Conservation (phyloP, 106 monocot species). For the Acorus calamus region DNA sequence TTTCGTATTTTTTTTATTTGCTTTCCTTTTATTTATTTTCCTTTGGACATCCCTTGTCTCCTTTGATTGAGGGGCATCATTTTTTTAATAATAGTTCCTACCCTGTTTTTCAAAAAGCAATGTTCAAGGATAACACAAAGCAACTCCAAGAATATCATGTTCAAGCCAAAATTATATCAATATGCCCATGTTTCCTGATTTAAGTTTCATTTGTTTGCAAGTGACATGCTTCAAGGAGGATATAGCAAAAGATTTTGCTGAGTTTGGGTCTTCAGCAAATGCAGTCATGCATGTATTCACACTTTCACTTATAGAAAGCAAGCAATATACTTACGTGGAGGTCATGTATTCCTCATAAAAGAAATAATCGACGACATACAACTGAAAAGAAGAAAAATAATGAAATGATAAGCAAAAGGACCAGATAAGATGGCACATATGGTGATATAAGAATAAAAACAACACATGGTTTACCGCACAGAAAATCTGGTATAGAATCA, state of each 20-base stretch:
- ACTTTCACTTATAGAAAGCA: not conserved
- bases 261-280: too few species aligned
- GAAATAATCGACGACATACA: conserved; percentile 88
- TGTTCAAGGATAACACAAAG: not conserved
- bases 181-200: too few species aligned
- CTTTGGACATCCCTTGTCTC: too few species aligned
- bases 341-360: conserved; percentile 95
- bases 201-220: too few species aligned
- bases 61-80: too few species aligned
- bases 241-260: too few species aligned
- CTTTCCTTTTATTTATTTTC: too few species aligned
- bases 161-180: too few species aligned
- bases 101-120: not conserved
- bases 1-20: too few species aligned
- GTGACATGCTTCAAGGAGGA: too few species aligned
- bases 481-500: conserved; percentile 83
- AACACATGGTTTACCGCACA: conserved; percentile 46
- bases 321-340: conserved; percentile 71
- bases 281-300: not conserved
- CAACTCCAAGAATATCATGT: too few species aligned
- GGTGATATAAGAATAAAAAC: conserved; percentile 3
- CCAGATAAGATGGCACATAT: not conserved
- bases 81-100: too few species aligned
- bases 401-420: conserved; percentile 5
- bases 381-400: conserved; percentile 26